Evolutionary conservation across 352 stramenopile genomes (phyloP), one percentile per base, ranked within the genome.

Genomic region (Globisporangium rhizosaccharum): DNA sequence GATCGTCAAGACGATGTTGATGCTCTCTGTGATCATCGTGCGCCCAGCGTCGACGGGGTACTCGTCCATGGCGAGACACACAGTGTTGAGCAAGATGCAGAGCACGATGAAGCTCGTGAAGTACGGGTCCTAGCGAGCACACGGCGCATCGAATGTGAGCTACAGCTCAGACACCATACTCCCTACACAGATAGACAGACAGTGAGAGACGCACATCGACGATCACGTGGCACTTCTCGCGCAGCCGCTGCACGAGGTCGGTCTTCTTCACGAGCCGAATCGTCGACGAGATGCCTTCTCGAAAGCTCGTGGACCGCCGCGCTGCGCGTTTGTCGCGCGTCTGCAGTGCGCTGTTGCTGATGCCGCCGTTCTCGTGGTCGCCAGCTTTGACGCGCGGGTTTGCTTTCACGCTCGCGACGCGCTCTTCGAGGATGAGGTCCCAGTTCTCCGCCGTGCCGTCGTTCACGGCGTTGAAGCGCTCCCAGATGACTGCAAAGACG

Each of bases 401-500:
- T n/a, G 42, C 44, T 11, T 65, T 62, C 12, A 48, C 20, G 23
- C 59, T 76, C 12, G 62, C 62, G 51, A 59, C 47, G 30, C 61
- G 49, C 39, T 76, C 62, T 56, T 68, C 59, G 1, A 75, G 46
- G n/a, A 73, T 73, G 14, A 73, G 46, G 33, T 80, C 67, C 67
- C 70, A 77, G 41, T 73, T 71, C 12, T 70, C 67, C 17, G 67
- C 68, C 8, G 63, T 75, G 8, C 63, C 70, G 57, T 80, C 72
- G 45, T 72, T 78, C 30, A 66, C 68, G 10, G 72, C 72, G n/a
- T 70, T 78, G 33, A 80, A 80, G 39, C 67, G 66, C 28, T 80
- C 66, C 72, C 72, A 93, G 56, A 95, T 83, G 11, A 95, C 87
- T 17, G 86, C 86, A 26, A 95, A 85, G 1, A 90, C 72, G 26